Conservation (phyloP, 192 early-diverging fungal species). For the Backusella circina region DNA sequence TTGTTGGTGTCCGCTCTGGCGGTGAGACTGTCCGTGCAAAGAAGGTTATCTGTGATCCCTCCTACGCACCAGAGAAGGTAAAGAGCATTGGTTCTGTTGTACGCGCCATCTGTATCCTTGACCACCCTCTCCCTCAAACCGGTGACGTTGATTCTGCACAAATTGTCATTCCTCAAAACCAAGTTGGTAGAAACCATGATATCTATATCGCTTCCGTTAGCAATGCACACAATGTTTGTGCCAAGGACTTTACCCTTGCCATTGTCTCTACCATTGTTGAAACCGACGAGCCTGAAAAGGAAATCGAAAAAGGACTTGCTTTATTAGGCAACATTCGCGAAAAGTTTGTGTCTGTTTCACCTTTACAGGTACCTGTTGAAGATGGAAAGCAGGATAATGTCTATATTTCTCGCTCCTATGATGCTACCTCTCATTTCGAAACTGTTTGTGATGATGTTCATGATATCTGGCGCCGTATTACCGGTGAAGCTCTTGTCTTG, state of each 20-base stretch:
- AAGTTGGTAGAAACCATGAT: conserved; percentile 90
- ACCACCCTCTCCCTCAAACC: conserved; percentile 89
- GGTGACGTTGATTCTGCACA: conserved; percentile 83
- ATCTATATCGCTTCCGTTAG: conserved; percentile 95
- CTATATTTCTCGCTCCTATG: conserved; percentile 93
- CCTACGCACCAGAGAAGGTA: conserved; percentile 82
- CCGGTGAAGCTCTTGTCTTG: conserved; percentile 71
- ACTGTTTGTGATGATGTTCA: conserved; percentile 97
- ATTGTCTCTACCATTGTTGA: conserved; percentile 97
- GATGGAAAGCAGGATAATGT: conserved; percentile 83
- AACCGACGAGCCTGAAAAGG: conserved; percentile 85
- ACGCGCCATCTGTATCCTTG: conserved; percentile 94
- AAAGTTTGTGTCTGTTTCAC: conserved; percentile 84
- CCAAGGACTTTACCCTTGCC: conserved; percentile 85
- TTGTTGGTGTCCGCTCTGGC: conserved; percentile 88
- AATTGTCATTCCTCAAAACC: conserved; percentile 97
- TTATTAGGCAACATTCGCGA: conserved; percentile 89
- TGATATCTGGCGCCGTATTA: conserved; percentile 82
- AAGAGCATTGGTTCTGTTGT: conserved; percentile 84
- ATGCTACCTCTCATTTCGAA: conserved; percentile 99
- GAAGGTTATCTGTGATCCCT: conserved; percentile 95
- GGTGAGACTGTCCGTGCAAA: conserved; percentile 80
- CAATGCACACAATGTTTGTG: conserved; percentile 86
- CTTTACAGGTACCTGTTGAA: conserved; percentile 82
- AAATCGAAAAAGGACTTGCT: conserved; percentile 84